Base-by-base conservation (phyloP, 169 alveolate species). In the Cryptosporidium muris region DNA sequence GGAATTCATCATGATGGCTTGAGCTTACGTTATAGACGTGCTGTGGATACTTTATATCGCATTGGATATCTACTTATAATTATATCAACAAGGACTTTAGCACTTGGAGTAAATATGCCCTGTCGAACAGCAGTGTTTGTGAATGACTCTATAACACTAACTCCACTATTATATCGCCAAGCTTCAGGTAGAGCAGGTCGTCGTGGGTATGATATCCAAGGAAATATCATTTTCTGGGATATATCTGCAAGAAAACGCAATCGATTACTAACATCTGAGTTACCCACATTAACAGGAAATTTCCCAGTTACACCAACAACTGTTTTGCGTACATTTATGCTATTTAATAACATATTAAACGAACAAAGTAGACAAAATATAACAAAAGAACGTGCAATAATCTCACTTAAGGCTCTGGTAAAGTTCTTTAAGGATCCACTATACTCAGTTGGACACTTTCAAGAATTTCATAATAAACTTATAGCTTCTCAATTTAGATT, bases 41-140 rank as follows among this genome's bases (percentile, higher is more conserved):
- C 81, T 37, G 96, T 95, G 36, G 98, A 95, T 65, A 90, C 96
- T 12, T 90, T 94, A 48, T 92, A 91, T 85, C 65, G 97, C 25
- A 80, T 89, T 85, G 96, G 97, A 9, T 95, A 80, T 88, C 47
- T 94, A 58, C 88, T 90, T 64, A 94, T 95, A 51, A 92, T 95
- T 37, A 90, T 95, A 52, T 92, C 97, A 62, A 93, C 95, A 42
- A 92, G 93, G 54, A 92, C 95, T 2, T 88, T 95, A 65, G 96
- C 98, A 1, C 91, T 95, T 63, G 98, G 98, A 47, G 93, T 95
- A 81, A 94, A 95, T 90, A 94, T 95, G 92, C 98, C 98, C 34
- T 94, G 96, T 81, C 89, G 92, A 66, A 89, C 95, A 25, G 92
- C 93, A 37, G 92, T 94, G 45, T 95, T 95, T 68, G 85, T 94